Conservation (phyloP, 2,329 filamentous ascomycete genomes). For the Colletotrichum scovillei region DNA sequence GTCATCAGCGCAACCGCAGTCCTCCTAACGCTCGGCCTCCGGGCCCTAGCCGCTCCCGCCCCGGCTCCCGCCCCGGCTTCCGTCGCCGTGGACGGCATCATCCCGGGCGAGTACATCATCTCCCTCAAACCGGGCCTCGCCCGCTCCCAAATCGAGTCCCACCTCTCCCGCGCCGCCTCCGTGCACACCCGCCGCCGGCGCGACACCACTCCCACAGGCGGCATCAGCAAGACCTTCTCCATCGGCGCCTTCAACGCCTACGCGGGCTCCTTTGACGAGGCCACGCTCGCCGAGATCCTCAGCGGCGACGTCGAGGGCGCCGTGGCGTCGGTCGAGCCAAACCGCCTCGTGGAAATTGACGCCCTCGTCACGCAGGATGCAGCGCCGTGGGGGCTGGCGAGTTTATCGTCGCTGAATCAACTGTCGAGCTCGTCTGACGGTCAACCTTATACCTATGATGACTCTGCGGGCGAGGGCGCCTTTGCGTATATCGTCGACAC, state of each 20-base stretch:
- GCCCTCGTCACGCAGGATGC: too few species aligned
- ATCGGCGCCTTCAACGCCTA: slow-evolving; percentile 54
- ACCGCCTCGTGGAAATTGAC: slow-evolving; percentile 37
- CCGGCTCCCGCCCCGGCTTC: neutral
- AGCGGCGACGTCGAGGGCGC: neutral
- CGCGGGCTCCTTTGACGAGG: slow-evolving; percentile 53
- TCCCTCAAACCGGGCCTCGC: slow-evolving; percentile 53
- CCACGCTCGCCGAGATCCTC: slow-evolving; percentile 51
- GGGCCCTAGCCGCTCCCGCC: neutral
- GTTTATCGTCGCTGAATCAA: too few species aligned
- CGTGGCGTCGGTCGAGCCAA: slow-evolving; percentile 43
- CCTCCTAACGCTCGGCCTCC: neutral
- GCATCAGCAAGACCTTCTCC: slow-evolving; percentile 36
- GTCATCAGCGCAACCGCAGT: neutral
- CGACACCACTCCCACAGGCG: slow-evolving; percentile 21
- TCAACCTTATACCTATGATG: too few species aligned
- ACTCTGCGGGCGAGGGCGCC: slow-evolving; percentile 43
- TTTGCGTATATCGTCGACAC: slow-evolving; percentile 56
- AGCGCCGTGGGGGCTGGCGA: too few species aligned
- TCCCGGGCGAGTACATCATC: slow-evolving; percentile 51
- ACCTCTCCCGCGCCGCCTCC: slow-evolving; percentile 42
- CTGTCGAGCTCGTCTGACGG: too few species aligned
- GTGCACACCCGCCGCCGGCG: slow-evolving; percentile 48
- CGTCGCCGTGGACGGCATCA: neutral
- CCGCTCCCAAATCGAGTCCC: slow-evolving; percentile 41